These are phyloP conservation scores for Kwoniella sp. DNA, from an alignment of 768 basidiomycete genomes.

Conservation along the genomic window DNA sequence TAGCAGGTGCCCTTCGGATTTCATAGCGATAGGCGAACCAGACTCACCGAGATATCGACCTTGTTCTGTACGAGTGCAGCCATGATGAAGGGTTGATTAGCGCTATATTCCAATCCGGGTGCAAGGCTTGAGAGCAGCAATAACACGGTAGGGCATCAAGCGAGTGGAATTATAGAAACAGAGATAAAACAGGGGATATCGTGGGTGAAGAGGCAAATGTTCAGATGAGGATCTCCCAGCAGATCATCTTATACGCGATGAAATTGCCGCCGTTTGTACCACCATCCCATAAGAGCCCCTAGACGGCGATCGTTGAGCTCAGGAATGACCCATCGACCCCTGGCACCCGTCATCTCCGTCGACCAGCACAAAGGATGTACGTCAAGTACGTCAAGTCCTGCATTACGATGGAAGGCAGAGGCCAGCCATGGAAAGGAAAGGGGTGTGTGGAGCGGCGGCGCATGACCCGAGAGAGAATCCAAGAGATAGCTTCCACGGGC, in stretches of 20 bases:
- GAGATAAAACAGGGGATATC: not conserved
- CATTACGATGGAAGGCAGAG: not conserved
- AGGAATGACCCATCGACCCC: not conserved
- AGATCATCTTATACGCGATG: not conserved
- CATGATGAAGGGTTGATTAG: not conserved
- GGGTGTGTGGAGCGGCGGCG: not conserved
- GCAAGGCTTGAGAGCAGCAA: not conserved
- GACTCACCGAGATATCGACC: conserved; percentile 85
- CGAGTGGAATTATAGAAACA: too few relatives aligned
- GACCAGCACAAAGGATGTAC: conserved; percentile 16
- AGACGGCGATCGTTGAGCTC: not conserved
- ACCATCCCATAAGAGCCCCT: not conserved
- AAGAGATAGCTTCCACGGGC: not conserved
- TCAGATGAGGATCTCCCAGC: too few relatives aligned
- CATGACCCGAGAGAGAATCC: not conserved
- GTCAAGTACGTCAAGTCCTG: conserved; percentile 2
- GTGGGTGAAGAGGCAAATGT: not conserved
- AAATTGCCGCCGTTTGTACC: not conserved
- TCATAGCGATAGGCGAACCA: not conserved
- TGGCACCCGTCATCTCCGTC: not conserved
- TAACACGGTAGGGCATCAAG: not conserved
- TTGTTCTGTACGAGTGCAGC: conserved; percentile 66
- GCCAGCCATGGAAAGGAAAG: too few relatives aligned
- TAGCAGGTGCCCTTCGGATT: not conserved
- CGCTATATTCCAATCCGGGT: not conserved